Evolutionary conservation across 129 eudicot species (phyloP), one percentile per base, ranked within the genome.

Genomic region (Apium graveolens): DNA sequence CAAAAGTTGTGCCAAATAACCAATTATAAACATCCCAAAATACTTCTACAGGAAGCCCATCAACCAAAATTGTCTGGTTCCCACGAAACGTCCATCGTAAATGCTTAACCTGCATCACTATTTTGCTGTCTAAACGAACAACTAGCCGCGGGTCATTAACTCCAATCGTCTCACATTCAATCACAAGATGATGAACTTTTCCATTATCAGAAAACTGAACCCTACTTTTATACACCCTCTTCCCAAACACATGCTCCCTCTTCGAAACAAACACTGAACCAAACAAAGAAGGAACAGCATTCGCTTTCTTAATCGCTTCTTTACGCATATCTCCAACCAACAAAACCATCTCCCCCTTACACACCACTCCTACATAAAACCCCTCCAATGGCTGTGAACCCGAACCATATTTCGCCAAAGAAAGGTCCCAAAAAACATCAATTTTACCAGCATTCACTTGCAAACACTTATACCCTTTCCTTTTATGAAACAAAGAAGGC

Each of bases 21-120:
- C 98, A 93, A 75, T 90, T 84, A 63, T 93, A 84, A 60, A 89
- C 96, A 84, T 93, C 98, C 98, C 98, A 93, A 37, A 80, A 93
- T 26, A 93, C 87, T 73, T 93, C 98, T 24, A 93, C 96, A n/a
- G 92, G 89, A 13, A 85, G 69, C 32, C 94, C 96, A 74, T 93
- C 94, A 55, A 93, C 80, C 63, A 83, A 85, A 69, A 90, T 83
- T 13, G 92, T 84, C 49, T 63, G 82, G 78, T 93, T 93, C 60
- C 98, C 98, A 17, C 98, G 79, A 48, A 93, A 93, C 44, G 91
- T 93, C 98, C 98, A 93, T 34, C 76, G 75, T 41, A 93, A 51
- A 63, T 88, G 88, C 84, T 90, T 90, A 55, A 93, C 87, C 77
- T 89, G 93, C 96, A 93, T 85, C 41, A 90, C 94, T 0, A 76